Evolutionary conservation across 2,329 filamentous ascomycete genomes (phyloP), one percentile per base, ranked within the genome.

Genomic region (Epichloe typhina): DNA sequence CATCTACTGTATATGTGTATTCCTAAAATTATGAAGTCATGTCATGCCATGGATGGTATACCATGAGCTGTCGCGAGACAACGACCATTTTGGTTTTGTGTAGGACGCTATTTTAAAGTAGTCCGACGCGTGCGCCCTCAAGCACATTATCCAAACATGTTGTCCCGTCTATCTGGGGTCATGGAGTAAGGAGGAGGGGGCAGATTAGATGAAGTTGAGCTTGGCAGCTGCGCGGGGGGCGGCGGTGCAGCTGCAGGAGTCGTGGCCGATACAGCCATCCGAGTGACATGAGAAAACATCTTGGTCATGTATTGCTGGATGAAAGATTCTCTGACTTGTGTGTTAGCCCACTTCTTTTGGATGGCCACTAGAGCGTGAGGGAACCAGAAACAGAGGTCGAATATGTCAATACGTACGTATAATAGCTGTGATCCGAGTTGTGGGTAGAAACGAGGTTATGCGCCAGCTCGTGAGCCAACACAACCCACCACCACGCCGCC

Each of bases 401-500:
- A 21, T 3, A 1, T 5, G 41, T 37, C 7, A 17, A 7, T 46
- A 70, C 76, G 66, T 68, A 82, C 70, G 84, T 91, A 62, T 93
- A 95, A 63, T 83, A 95, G 60, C 83, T 86, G 66, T 95, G 88
- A 50, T 85, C 78, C 15, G 85, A 74, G 61, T 84, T 84, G 66
- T 97, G 91, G 55, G 81, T 76, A 38, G 71, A 69, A 8, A 95
- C 88, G 50, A 98, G 70, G 64, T 98, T 98, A 69, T 98, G 93
- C 52, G 93, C 90, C 65, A 98, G 70, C 69, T 98, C 94, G 64
- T 98, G 93, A 55, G 89, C 94, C 54, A 96, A 66, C n/a, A 93
- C 89, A 56, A 95, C 86, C 80, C 86, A 96, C 91, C 91, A 97
- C 73, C 90, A 95, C 1, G 84, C 79, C 52, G 81, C 72, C 3